Evolutionary conservation across 2,329 filamentous ascomycete species (phyloP).

Genomic region (Myriangium duriaei): DNA sequence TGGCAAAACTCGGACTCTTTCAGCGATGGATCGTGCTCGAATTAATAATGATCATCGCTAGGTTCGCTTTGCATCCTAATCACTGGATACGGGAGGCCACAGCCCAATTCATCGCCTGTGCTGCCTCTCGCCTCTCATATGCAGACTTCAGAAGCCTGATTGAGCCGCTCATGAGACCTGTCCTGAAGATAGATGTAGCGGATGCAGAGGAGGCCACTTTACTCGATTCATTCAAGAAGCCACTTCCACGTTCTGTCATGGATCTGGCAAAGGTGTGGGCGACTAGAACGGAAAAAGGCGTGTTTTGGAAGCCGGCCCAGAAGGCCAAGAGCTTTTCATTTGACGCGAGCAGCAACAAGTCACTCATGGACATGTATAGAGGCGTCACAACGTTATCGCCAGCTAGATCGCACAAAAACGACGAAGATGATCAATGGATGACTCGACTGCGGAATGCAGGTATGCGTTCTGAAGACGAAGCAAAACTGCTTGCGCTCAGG

Average conservation of each 20-base stretch:
- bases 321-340: constrained; percentile 59
- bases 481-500: constrained; percentile 71
- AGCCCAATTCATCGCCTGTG: constrained; percentile 66
- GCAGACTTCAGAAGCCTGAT: constrained; percentile 79
- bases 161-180: constrained; percentile 66
- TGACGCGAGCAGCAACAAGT: constrained; percentile 11
- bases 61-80: constrained; percentile 89
- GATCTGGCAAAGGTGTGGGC: constrained; percentile 85
- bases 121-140: constrained; percentile 60
- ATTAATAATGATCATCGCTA: constrained; percentile 66
- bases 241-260: constrained; percentile 65
- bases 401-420: constrained; percentile 58
- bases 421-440: constrained; percentile 94
- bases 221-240: constrained; percentile 71
- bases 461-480: constrained; percentile 69
- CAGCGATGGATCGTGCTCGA: constrained; percentile 80
- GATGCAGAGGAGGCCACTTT: constrained; percentile 60
- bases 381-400: constrained; percentile 41
- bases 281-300: constrained; percentile 60
- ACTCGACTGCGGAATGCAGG: constrained; percentile 71
- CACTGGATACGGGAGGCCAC: constrained; percentile 89
- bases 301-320: constrained; percentile 75
- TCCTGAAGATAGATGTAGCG: constrained; percentile 60
- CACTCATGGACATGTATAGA: constrained; percentile 15
- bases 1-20: constrained; percentile 78